Conservation (phyloP, 495 filamentous ascomycete genomes). For the Lophiostoma macrostomum region DNA sequence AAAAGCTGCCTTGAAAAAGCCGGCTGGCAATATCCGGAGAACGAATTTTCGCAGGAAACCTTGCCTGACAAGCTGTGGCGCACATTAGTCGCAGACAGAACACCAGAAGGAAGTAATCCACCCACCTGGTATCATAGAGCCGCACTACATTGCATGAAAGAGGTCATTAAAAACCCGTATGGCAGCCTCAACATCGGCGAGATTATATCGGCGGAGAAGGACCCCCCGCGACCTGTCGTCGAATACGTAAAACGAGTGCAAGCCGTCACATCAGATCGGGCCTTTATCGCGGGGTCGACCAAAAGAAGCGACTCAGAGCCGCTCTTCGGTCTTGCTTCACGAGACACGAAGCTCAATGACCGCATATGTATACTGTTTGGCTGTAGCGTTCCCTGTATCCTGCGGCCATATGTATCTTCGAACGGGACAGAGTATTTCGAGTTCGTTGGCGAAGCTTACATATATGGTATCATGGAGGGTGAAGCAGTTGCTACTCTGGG, state of each 20-base stretch:
- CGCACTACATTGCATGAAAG: slow-evolving; percentile 26
- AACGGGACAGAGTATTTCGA: not conserved
- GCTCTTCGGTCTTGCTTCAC: slow-evolving; percentile 1
- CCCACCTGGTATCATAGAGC: slow-evolving; percentile 38
- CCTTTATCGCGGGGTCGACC: slow-evolving; percentile 22
- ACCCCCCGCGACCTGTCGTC: no score
- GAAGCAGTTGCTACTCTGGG: no score
- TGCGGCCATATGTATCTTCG: not conserved
- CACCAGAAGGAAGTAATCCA: slow-evolving; percentile 17
- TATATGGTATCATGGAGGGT: slow-evolving; percentile 15
- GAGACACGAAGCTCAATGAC: slow-evolving; percentile 19
- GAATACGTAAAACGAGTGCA: slow-evolving; percentile 41
- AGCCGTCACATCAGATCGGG: slow-evolving; percentile 41
- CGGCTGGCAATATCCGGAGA: not conserved
- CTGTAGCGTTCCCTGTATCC: slow-evolving; percentile 34
- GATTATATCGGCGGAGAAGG: no score
- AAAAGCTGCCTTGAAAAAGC: not conserved
- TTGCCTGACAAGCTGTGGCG: slow-evolving; percentile 43
- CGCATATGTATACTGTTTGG: slow-evolving; percentile 34
- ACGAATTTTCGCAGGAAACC: not conserved
- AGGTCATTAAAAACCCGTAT: slow-evolving; percentile 31
- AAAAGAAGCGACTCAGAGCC: not conserved
- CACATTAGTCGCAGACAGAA: slow-evolving; percentile 43
- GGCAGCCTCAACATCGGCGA: slow-evolving; percentile 35
- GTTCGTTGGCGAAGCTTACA: slow-evolving; percentile 7